Base-by-base conservation (phyloP, 768 basidiomycete species). In the Hypholoma sublateritium region DNA sequence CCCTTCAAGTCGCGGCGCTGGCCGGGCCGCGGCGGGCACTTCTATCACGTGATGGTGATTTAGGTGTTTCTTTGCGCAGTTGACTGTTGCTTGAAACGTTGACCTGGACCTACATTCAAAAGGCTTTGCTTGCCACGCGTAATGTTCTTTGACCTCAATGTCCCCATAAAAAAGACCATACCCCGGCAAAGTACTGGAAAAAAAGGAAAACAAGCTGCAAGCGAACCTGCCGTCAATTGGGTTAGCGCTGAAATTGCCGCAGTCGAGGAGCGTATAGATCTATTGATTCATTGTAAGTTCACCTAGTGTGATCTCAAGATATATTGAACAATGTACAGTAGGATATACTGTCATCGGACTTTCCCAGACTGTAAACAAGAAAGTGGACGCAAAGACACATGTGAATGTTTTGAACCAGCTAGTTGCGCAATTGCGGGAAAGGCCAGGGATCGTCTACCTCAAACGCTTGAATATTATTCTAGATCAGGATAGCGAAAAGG, bases 261-360 rank as follows among this genome's bases (percentile, higher is more conserved):
- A 4, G 73, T 91, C 25, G 88, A 91, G 66, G 72, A 75, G 5
- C 81, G 84, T 19, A 71, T 93, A 24, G 89, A 91, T 66, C 65
- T 89, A 35, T 80, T 92, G 39, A 75, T 87, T 35, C 88, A 89
- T 70, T 83, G 91, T 91, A 60, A 66, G 88, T 80, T 22, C 44
- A 32, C 42, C 46, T 46, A 21, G 34, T 49, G 5, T 24, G 24
- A 32, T 50, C 16, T 39, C 51, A 25, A 58, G 47, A 43, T 41
- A 39, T 51, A 37, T 59, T 60, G 61, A 57, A 58, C 53, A 53
- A 43, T 55, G 47, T 62, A 21, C 70, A 95, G 93, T 95, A 77
- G 93, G 93, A 79, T 95, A 94, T 72, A 83, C 87, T 25, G 85
- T 92, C 35, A 67, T 95, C 45, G 88, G 87, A 1, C 78, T 95